Conservation (phyloP, 1,284 basidiomycete species). For the Xanthoconium separans region DNA sequence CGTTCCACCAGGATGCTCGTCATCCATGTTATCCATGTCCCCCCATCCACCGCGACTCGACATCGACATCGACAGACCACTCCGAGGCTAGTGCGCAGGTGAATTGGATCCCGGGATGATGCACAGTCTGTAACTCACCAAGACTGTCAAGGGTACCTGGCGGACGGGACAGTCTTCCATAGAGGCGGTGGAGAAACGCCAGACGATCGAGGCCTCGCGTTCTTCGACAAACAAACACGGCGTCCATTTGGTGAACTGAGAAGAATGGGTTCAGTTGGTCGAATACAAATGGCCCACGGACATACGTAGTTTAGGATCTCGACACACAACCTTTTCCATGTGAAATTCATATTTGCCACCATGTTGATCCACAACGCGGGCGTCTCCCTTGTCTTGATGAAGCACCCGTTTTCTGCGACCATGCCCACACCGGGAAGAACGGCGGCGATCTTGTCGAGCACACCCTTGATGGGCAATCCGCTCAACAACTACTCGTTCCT, state of each 20-base stretch:
- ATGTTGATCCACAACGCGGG: constrained; percentile 69
- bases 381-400: constrained; percentile 55
- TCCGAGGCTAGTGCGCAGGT: constrained; percentile 52
- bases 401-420: constrained; percentile 87
- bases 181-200: constrained; percentile 75
- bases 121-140: constrained; percentile 75
- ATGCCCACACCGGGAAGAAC: constrained; percentile 70
- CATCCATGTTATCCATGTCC: background rate
- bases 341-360: constrained; percentile 74
- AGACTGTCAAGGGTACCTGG: constrained; percentile 81
- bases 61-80: constrained; percentile 13
- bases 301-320: constrained; percentile 82
- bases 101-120: constrained; percentile 76
- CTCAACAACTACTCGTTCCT: constrained; percentile 82
- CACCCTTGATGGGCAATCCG: constrained; percentile 63
- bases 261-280: too few relatives aligned
- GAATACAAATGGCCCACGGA: constrained; percentile 10
- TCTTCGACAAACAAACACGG: constrained; percentile 84
- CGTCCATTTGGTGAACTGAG: constrained; percentile 83
- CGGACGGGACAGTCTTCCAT: constrained; percentile 49
- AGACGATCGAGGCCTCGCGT: constrained; percentile 80
- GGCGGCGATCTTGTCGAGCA: constrained; percentile 62
- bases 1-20: background rate
- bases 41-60: background rate
- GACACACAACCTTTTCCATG: constrained; percentile 79